Evolutionary conservation across 371 early-diverging fungal species (phyloP), one percentile per base, ranked within the genome.

Genomic region (Circinella minor): DNA sequence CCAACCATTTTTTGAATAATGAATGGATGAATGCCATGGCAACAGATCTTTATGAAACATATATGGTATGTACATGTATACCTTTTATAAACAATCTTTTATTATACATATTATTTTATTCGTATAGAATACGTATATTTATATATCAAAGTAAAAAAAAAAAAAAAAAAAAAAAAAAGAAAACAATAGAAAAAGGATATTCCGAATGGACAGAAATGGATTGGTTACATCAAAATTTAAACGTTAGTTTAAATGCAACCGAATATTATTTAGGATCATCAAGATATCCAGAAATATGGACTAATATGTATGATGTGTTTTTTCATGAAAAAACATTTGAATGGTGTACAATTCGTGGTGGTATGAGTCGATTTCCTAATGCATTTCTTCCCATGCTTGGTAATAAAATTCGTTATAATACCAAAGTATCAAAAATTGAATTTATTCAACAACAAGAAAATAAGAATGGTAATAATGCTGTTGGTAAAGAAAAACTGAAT

Each of bases 201-300:
- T 75, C 71, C 54, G 73, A 74, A 54, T 77, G 78, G 78, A 72
- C 78, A 1, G 78, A 74, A 61, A 68, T 69, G 73, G 75, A 73
- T 6, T 77, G 75, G 72, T 46, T 77, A 14, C 75, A 77, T 57
- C 70, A 77, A 60, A 74, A 77, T 68, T 70, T 77, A 71, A 75
- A 75, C 10, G 37, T 67, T 20, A 75, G 75, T 43, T 48, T 74
- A 15, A 72, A 77, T 48, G 74, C 74, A 0, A 74, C 76, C 15
- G 69, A 76, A 39, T 74, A 60, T 38, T 14, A 57, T n/a, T n/a
- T 57, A 3, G 57, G 57, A 57, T 66, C 67, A 46, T 74, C 79
- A 20, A 72, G 74, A 20, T 20, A 63, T 36, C 61, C 47, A 14
- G 48, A 73, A 38, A 66, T 77, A 4, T 75, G 75, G 70, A 57